Evolutionary conservation across 257 asterid genomes (phyloP), one percentile per base, ranked within the genome.

Genomic region (Mitragyna speciosa): DNA sequence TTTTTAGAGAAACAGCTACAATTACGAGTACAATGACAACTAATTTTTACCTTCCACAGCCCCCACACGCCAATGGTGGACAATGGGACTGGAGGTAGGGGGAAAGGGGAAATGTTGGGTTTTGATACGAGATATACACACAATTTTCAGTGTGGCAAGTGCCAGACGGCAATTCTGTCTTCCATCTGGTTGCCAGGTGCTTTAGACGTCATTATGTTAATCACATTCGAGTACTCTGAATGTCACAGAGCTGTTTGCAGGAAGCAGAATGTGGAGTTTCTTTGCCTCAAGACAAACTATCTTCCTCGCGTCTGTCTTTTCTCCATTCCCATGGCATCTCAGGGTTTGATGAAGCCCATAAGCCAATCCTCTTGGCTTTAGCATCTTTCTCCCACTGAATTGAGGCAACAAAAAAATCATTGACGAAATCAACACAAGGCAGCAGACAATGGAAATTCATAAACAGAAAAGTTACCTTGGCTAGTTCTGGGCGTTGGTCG

Each of bases 261-360:
- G 30, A 22, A 49, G 41, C 12, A 39, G 4, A 19, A 12, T 63
- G 68, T 28, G 1, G 39, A 26, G 68, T 15, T 73, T 19, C 24
- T 48, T 51, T 76, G 78, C 48, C 7, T 48, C 20, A 11, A 7
- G 28, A 14, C 2, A 72, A 72, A 66, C 76, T 78, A 82, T 84
- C 95, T 89, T 73, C 88, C 92, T 84, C 92, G 20, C 99, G 98
- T 79, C 85, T 84, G 76, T 92, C 86, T 86, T 91, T 96, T 65
- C 99, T 91, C 97, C 98, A 94, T 76, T 96, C 97, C 99, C 97
- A 94, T 75, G 99, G 99, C 98, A 85, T 94, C 82, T 94, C 95
- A n/a, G 99, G 99, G 81, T 96, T 92, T 3, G 85, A 45, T 19
- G 91, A 72, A 0, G 96, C 88, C 97, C 99, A 96, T 71, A 92